A percentile compares a stretch with the other conserved stretches of the same genome.
Evolutionary conservation across 2,329 filamentous ascomycete species (phyloP).

Genomic region (Colletotrichum euphorbiae): DNA sequence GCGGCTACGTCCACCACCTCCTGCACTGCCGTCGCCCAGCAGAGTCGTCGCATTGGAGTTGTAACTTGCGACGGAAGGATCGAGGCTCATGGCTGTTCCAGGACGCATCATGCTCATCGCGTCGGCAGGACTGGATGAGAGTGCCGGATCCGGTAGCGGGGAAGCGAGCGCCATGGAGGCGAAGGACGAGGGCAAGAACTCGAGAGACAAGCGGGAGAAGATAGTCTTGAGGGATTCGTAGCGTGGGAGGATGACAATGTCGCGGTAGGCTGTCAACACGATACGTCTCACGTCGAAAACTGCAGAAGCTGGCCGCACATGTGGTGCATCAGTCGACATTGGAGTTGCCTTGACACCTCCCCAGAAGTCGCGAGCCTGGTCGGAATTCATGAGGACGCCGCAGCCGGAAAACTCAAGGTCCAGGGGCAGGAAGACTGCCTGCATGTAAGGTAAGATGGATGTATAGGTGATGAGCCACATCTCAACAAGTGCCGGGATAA

Average conservation of each 20-base stretch:
- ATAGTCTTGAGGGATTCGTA: conserved; percentile 90
- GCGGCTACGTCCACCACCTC: conserved; percentile 72
- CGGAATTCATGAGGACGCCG: conserved; percentile 80
- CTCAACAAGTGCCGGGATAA: conserved; percentile 92
- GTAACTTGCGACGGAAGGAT: conserved; percentile 81
- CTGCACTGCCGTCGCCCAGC: conserved; percentile 73
- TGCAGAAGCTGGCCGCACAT: conserved; percentile 60
- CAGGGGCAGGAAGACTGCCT: conserved; percentile 92
- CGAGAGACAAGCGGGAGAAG: conserved; percentile 89
- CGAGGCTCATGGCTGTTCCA: conserved; percentile 79
- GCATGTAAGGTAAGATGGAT: conserved; percentile 89
- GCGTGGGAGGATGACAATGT: conserved; percentile 87
- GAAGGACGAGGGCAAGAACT: conserved; percentile 72
- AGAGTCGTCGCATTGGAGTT: conserved; percentile 84
- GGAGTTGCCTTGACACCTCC: conserved; percentile 68
- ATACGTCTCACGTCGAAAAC: conserved; percentile 89
- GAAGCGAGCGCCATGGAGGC: conserved; percentile 65
- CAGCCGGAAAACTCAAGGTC: conserved; percentile 92
- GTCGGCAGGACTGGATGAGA: conserved; percentile 62
- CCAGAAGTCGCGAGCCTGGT: conserved; percentile 93
- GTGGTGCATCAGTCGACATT: conserved; percentile 50
- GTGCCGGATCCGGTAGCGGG: conserved; percentile 60
- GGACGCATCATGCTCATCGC: conserved; percentile 64
- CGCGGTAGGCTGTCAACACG: conserved; percentile 87
- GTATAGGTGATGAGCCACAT: conserved; percentile 96